Evolutionary conservation across 768 basidiomycete species (phyloP), one percentile per base, ranked within the genome.

Genomic region (Lactifluus echinatus): DNA sequence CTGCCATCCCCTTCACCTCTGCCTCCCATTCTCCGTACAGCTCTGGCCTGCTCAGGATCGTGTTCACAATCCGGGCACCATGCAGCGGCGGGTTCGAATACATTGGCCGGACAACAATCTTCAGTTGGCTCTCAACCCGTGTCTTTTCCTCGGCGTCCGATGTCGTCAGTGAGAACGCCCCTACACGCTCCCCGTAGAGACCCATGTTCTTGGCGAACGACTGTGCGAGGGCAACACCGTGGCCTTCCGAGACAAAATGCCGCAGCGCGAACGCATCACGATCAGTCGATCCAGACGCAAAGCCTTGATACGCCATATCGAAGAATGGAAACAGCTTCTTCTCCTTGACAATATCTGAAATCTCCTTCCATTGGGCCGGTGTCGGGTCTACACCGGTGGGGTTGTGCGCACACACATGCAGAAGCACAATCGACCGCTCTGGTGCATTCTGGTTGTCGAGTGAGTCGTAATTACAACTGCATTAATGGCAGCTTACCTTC

Each of bases 151-250:
- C 87, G 45, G 84, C 74, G 64, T 80, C 79, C 53, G 74, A 67
- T 19, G 82, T 83, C 50, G 80, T 82, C 66, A 99, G 70, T 17
- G 94, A 95, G 76, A 99, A 93, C 4, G 90, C 87, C n/a, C 96
- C 96, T 57, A 93, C 91, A 65, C 96, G 93, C 75, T 98, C 96
- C 58, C 93, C 95, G 69, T 99, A 99, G 40, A 99, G 81, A 52
- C 96, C 96, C 85, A 97, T 95, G 78, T 98, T 98, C 79, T 99
- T 99, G 37, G 96, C 96, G 71, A 96, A 99, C 36, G 90, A 93
- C 71, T 99, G 96, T 62, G 88, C 80, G 24, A 98, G 80, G 28
- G 93, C 89, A 65, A 94, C 72, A 67, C 93, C 87, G 74, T 96
- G 93, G 23, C 92, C 90, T 70, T 92, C 77, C 19, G 83, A 77